Base-by-base conservation (phyloP, 2,329 filamentous ascomycete species). In the Aureobasidium leucospermi region DNA sequence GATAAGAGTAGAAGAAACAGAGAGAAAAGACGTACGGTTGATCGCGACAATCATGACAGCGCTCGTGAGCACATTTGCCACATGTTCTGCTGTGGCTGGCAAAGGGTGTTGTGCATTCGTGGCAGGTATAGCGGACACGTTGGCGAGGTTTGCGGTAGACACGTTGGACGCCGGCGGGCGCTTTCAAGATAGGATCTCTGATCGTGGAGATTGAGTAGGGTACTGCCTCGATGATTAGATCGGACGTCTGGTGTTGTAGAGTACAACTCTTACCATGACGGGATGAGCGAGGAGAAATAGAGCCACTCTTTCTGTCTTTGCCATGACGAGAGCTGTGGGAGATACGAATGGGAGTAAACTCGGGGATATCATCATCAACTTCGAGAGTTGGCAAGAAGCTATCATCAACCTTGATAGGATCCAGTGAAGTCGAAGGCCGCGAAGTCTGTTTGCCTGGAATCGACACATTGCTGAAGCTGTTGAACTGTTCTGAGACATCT, bases 31-130 rank as follows among this genome's bases (percentile, higher is more conserved):
- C n/a, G n/a, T 67, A 78, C 75, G 76, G 75, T 63, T 71, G 76
- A 52, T 86, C 78, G 15, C 78, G 78, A 67, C 85, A 89, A 57
- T 78, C 74, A 2, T 77, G 73, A 66, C 85, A 86, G 64, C 85
- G 84, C 61, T 78, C 73, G 66, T 86, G 81, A 1, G 78, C 76
- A 67, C 87, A 90, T 15, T 79, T 80, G 48, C 73, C 71, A 74
- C 87, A 90, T 38, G 74, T 73, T 6, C 34, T 31, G 23, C 77
- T 77, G 6, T 79, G 80, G 43, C 83, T 75, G 3, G 79, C 74
- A 1, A 80, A 76, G 69, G 84, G 87, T 42, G 82, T 76, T 16
- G 78, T 78, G 75, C 88, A 91, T 57, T 79, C 74, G 64, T 85
- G 80, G 71, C 88, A 90, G 43, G 70, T 73, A 70, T 75, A 78